phyloP scores from a whole-genome alignment of 352 stramenopile species.

The Globisporangium recalcitrans region DNA sequence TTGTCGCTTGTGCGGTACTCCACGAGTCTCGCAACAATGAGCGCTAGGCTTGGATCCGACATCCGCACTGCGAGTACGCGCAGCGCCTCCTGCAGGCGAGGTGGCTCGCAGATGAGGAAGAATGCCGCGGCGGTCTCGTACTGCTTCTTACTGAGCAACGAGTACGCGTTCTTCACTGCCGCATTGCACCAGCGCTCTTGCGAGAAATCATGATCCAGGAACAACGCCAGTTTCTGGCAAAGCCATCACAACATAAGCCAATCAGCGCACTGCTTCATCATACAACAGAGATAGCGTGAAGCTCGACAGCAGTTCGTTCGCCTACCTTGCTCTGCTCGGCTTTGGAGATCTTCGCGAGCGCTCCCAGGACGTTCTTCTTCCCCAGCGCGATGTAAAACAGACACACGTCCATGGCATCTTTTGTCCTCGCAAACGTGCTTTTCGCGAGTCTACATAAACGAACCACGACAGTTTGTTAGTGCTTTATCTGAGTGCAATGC shows the following conservation, averaged over 20 bases:
- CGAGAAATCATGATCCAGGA: constrained; percentile 78
- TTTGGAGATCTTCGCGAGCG: constrained; percentile 72
- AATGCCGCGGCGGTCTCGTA: constrained; percentile 88
- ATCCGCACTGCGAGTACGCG: constrained; percentile 86
- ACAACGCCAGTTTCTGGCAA: constrained; percentile 57
- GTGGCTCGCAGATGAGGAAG: constrained; percentile 91
- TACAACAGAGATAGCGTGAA: not conserved
- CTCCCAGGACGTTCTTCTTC: constrained; percentile 72
- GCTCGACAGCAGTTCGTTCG: not conserved
- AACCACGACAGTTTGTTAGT: constrained; percentile 2
- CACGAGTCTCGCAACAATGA: constrained; percentile 86
- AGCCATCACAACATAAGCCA: not conserved
- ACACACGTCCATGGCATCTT: constrained; percentile 71
- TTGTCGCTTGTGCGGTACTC: constrained; percentile 60
- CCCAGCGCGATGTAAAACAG: constrained; percentile 73
- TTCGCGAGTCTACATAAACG: constrained; percentile 50
- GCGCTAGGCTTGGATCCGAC: constrained; percentile 83
- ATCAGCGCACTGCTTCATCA: not conserved
- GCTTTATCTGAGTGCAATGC: too few relatives aligned
- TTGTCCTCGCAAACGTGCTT: constrained; percentile 51
- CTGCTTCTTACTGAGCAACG: constrained; percentile 90
- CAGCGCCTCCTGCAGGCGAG: constrained; percentile 89
- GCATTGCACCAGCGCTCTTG: constrained; percentile 80
- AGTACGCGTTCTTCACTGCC: constrained; percentile 94
- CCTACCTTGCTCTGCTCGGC: constrained; percentile 69